phyloP scores from a whole-genome alignment of 192 early-diverging fungal genomes.

The Coemansia reversa region DNA sequence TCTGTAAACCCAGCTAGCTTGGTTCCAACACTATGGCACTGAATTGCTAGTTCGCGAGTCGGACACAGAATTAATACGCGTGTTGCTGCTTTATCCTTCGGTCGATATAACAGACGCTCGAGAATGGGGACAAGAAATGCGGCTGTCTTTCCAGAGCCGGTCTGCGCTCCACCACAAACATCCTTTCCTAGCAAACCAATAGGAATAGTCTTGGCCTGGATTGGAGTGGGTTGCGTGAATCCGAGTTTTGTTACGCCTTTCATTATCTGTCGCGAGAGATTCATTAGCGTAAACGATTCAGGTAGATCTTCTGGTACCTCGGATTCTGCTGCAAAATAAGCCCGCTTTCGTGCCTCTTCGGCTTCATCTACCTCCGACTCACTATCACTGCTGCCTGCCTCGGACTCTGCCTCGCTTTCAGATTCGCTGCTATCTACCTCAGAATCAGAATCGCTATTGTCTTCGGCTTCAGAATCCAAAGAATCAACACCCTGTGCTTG shows the following conservation, averaged over 20 bases:
- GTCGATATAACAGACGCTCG: conserved; percentile 90
- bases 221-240: conserved; percentile 90
- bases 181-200: conserved; percentile 93
- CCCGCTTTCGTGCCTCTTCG: conserved; percentile 52
- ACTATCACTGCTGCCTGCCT: conserved; percentile 18
- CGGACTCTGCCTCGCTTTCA: conserved; percentile 14
- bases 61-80: conserved; percentile 92
- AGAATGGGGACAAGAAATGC: conserved; percentile 96
- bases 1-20: conserved; percentile 88
- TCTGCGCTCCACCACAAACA: conserved; percentile 96
- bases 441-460: conserved; percentile 8
- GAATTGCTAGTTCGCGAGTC: conserved; percentile 96
- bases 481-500: conserved; percentile 20
- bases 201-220: conserved; percentile 92
- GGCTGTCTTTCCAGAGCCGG: conserved; percentile 97
- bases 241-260: conserved; percentile 86
- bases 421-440: conserved; percentile 18
- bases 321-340: conserved; percentile 49
- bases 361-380: conserved; percentile 56
- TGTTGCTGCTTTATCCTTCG: conserved; percentile 71
- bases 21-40: conserved; percentile 89
- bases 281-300: conserved; percentile 89
- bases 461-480: conserved; percentile 14
- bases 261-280: conserved; percentile 92
- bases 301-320: conserved; percentile 53